Evolutionary conservation across 441 rosid species (phyloP).

Genomic region (Populus hybrid): DNA sequence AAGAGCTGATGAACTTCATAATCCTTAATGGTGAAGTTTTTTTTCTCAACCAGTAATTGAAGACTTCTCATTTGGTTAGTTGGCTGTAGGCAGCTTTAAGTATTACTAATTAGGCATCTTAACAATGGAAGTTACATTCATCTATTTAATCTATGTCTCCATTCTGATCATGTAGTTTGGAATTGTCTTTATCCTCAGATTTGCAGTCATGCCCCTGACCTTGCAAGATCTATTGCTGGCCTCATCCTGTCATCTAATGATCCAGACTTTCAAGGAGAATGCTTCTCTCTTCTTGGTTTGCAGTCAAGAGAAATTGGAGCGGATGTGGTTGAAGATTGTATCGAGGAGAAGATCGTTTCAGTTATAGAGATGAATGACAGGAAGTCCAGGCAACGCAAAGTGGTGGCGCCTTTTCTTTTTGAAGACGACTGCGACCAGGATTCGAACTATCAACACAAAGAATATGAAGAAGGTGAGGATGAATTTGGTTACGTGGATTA

Average conservation of each 20-base stretch:
- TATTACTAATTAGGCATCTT: background rate
- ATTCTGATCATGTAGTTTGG: background rate
- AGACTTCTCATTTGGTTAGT: background rate
- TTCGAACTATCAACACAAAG: conserved; percentile 37
- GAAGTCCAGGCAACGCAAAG: conserved; percentile 55
- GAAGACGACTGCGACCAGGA: conserved; percentile 39
- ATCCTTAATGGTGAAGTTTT: background rate
- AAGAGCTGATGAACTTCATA: background rate
- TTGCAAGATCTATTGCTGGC: conserved; percentile 77
- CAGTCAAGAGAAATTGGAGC: conserved; percentile 33
- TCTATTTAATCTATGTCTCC: background rate
- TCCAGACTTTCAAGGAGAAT: conserved; percentile 64
- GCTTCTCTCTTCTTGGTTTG: conserved; percentile 70
- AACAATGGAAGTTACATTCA: background rate
- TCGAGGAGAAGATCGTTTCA: conserved; percentile 61
- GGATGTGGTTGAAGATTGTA: conserved; percentile 48
- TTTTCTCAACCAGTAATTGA: background rate
- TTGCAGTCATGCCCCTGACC: conserved; percentile 78
- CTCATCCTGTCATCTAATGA: conserved; percentile 69
- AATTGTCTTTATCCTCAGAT: conserved; percentile 39
- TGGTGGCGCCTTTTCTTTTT: conserved; percentile 53
- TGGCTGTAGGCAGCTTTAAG: background rate
- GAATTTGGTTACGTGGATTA: conserved; percentile 29
- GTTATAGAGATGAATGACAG: conserved; percentile 62
- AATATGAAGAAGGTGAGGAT: conserved; percentile 31